A percentile compares a stretch with the other conserved stretches of the same genome.
Conservation (phyloP, 2,329 filamentous ascomycete genomes). For the Cryphonectria radicalis region DNA sequence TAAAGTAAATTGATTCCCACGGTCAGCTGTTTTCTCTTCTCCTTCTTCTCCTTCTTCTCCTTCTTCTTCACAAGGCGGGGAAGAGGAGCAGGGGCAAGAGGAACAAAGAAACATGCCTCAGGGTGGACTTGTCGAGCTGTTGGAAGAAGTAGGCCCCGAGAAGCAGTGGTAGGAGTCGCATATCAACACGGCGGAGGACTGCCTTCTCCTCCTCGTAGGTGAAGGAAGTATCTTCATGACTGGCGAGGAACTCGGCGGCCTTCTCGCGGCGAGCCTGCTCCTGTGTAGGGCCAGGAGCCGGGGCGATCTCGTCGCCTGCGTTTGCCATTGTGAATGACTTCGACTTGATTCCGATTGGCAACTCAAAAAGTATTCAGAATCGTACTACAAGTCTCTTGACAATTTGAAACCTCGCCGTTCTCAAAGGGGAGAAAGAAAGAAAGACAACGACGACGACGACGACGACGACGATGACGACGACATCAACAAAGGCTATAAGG, state of each 20-base stretch:
- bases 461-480: background rate
- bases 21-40: conserved; percentile 28
- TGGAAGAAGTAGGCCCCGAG: conserved; percentile 63
- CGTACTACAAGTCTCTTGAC: background rate
- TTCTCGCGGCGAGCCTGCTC: conserved; percentile 40
- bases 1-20: too few species aligned
- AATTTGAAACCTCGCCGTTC: background rate
- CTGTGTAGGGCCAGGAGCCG: conserved; percentile 30
- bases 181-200: conserved; percentile 52
- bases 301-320: conserved; percentile 33
- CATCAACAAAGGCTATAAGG: background rate
- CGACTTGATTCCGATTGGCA: background rate
- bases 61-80: too few species aligned
- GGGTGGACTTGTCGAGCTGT: conserved; percentile 55
- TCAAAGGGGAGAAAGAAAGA: background rate
- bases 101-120: conserved; percentile 33
- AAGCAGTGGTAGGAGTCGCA: conserved; percentile 53
- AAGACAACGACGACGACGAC: background rate
- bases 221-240: conserved; percentile 46
- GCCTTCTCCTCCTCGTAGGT: conserved; percentile 54
- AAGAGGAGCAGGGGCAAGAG: conserved; percentile 1
- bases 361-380: background rate
- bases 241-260: conserved; percentile 50
- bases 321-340: background rate
- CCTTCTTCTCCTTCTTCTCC: too few species aligned